Percentiles rank a stretch among this genome's conserved stretches.
These are phyloP conservation scores for Colletotrichum caudatum DNA, from an alignment of 2,329 filamentous ascomycete species.

Conservation along the genomic window DNA sequence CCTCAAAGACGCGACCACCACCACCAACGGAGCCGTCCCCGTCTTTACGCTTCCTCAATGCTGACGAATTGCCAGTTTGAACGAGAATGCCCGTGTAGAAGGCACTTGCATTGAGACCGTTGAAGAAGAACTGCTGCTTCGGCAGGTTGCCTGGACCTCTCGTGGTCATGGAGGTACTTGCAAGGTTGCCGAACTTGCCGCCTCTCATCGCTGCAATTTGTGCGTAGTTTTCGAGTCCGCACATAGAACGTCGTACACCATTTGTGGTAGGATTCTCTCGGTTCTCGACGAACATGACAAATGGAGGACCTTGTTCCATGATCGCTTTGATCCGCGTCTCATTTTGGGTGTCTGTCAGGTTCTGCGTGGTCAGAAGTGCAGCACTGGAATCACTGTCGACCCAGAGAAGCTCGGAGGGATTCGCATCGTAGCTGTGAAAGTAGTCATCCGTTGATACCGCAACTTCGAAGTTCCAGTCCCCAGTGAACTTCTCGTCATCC, in stretches of 20 bases:
- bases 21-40: slow-evolving; percentile 62
- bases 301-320: slow-evolving; percentile 69
- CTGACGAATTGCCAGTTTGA: slow-evolving; percentile 64
- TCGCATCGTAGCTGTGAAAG: slow-evolving; percentile 75
- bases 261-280: slow-evolving; percentile 68
- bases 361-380: slow-evolving; percentile 82
- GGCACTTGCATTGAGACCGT: slow-evolving; percentile 77
- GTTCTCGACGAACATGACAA: slow-evolving; percentile 81
- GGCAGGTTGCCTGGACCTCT: slow-evolving; percentile 75
- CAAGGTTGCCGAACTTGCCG: slow-evolving; percentile 59
- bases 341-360: slow-evolving; percentile 70
- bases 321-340: slow-evolving; percentile 66
- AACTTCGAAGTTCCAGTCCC: slow-evolving; percentile 83
- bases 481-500: slow-evolving; percentile 67
- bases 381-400: slow-evolving; percentile 87
- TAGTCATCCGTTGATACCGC: slow-evolving; percentile 83
- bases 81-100: slow-evolving; percentile 81
- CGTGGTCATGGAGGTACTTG: slow-evolving; percentile 75
- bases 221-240: slow-evolving; percentile 77
- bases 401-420: slow-evolving; percentile 73
- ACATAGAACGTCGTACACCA: slow-evolving; percentile 84
- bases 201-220: slow-evolving; percentile 70
- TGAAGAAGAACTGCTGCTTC: slow-evolving; percentile 90
- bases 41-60: slow-evolving; percentile 54
- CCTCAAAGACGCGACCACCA: slow-evolving; percentile 81